Conservation (phyloP, 2,329 filamentous ascomycete genomes). For the Colletotrichum sp. region DNA sequence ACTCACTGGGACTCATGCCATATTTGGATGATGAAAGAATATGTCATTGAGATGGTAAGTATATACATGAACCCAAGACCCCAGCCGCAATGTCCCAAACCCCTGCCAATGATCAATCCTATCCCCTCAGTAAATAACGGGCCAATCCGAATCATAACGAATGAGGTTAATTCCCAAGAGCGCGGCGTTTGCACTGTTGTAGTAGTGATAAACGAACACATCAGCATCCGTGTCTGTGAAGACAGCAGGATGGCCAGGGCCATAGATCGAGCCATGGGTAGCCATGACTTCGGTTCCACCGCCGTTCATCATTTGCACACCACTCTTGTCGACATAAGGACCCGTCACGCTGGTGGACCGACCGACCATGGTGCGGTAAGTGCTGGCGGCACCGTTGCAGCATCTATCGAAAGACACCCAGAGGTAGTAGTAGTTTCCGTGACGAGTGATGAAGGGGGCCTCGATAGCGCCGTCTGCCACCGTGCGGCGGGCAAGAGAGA, state of each 20-base stretch:
- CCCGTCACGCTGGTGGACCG: slow-evolving; percentile 31
- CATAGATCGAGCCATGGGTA: slow-evolving; percentile 30
- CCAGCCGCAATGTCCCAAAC: neutral
- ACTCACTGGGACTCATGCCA: neutral
- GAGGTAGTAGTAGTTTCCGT: slow-evolving; percentile 35
- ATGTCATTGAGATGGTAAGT: neutral
- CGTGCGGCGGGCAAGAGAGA: slow-evolving; percentile 30
- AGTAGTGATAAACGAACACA: slow-evolving; percentile 36
- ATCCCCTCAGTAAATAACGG: slow-evolving; percentile 29
- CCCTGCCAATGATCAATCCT: neutral
- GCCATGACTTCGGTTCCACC: slow-evolving; percentile 34
- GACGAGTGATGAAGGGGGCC: slow-evolving; percentile 31
- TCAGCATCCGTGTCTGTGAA: slow-evolving; percentile 34
- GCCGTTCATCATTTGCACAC: slow-evolving; percentile 29
- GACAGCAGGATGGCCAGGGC: slow-evolving; percentile 34
- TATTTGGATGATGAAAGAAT: neutral
- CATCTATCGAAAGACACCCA: slow-evolving; percentile 36
- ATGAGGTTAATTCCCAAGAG: slow-evolving; percentile 34
- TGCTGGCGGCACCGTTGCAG: slow-evolving; percentile 32
- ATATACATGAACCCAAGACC: neutral
- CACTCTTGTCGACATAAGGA: slow-evolving; percentile 30
- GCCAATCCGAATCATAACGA: slow-evolving; percentile 32
- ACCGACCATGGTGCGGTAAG: slow-evolving; percentile 36
- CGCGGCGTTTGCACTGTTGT: slow-evolving; percentile 26
- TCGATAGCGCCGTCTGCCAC: slow-evolving; percentile 28